Conservation (phyloP, 2,329 filamentous ascomycete species). For the Incumbomyces lentus region DNA sequence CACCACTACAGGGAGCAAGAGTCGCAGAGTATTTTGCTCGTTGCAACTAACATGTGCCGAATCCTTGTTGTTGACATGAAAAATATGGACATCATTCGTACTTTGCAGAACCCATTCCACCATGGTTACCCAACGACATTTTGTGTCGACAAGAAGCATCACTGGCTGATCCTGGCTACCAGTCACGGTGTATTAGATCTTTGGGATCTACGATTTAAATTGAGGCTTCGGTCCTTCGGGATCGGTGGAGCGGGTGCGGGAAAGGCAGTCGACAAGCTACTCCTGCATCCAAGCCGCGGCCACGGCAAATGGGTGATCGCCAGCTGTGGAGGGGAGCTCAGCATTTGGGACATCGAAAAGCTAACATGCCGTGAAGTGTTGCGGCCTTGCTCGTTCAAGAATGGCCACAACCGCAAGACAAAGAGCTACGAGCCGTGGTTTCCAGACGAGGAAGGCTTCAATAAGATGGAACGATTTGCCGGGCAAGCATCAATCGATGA, state of each 20-base stretch:
- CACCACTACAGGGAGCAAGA: constrained; percentile 81
- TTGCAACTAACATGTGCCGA: constrained; percentile 78
- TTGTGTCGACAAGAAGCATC: constrained; percentile 71
- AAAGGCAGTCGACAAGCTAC: constrained; percentile 50
- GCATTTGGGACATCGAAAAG: constrained; percentile 92
- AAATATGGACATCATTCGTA: constrained; percentile 72
- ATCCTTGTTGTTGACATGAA: constrained; percentile 77
- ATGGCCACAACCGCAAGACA: constrained; percentile 9
- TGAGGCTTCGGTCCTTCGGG: constrained; percentile 80
- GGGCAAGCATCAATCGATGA: constrained; percentile 30
- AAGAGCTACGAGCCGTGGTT: constrained; percentile 74
- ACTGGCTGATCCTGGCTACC: constrained; percentile 86
- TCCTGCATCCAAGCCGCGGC: constrained; percentile 66
- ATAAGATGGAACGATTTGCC: constrained; percentile 77
- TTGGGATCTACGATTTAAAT: constrained; percentile 92
- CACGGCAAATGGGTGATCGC: constrained; percentile 80
- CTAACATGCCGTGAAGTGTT: constrained; percentile 81
- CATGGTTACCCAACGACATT: constrained; percentile 90
- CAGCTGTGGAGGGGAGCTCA: constrained; percentile 82
- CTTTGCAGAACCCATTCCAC: constrained; percentile 75
- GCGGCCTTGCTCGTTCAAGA: constrained; percentile 35
- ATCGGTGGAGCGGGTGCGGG: constrained; percentile 54
- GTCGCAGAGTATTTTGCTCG: constrained; percentile 62
- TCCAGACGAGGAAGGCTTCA: constrained; percentile 81
- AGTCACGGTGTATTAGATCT: constrained; percentile 86